Evolutionary conservation across 2,329 filamentous ascomycete genomes (phyloP), one percentile per base, ranked within the genome.

Genomic region (Aspergillus terreus): DNA sequence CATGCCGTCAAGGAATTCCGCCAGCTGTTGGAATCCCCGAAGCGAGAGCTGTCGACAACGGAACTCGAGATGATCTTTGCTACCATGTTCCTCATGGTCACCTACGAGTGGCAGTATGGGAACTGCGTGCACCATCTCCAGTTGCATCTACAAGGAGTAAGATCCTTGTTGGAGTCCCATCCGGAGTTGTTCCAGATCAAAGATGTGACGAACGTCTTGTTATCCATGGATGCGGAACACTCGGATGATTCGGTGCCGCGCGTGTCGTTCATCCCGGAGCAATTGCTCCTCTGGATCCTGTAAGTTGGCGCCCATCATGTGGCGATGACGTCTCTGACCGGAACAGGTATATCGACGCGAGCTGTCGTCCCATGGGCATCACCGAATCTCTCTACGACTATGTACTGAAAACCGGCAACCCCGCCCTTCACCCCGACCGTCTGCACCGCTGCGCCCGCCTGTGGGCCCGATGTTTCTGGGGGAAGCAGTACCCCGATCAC

Each of bases 1-100:
- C 49, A 66, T 7, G 68, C 69, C 9, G 67, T 71, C 3, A 69
- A 69, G 55, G 69, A 71, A 48, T 67, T 71, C 33, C 62, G 69
- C 5, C 65, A 71, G 51, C 54, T 66, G 1, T 58, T 71, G 6
- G 67, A 68, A 46, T 62, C 60, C 2, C 62, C 63, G 14, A 57
- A 56, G 14, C 58, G 59, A 6, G 51, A 60, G 6, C 57, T 67
- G n/a, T 65, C 64, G 4, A 51, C 62, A 2, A 52, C 52, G 17
- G 68, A 69, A 43, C 44, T 70, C 6, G 64, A 71, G 50, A 67
- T 61, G 11, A 65, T 71, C 32, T 69, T 71, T 38, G 63, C 64
- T 3, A 69, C 63, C 2, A 69, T 70, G 60, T 71, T 70, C 21
- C 52, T 71, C 32, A 71, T 71, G 65, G 58, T 70, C 14, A 60